phyloP scores from a whole-genome alignment of 306 rosid genomes.

The Citrullus colocynthis region DNA sequence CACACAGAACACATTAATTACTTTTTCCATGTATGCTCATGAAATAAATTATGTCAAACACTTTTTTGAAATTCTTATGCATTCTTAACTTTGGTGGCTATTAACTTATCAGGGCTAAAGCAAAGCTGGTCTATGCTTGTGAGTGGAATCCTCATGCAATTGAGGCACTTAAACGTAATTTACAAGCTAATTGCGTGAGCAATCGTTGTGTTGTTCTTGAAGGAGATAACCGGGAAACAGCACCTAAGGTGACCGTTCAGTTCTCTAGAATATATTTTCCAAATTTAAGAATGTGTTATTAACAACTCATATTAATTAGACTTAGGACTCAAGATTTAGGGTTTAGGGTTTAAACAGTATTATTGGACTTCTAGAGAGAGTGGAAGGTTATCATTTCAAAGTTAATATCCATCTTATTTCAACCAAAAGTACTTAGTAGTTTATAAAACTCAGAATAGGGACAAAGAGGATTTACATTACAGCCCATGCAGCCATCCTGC shows the following conservation, averaged over 20 bases:
- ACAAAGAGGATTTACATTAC: not conserved
- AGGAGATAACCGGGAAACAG: constrained; percentile 72
- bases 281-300: not conserved
- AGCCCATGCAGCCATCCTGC: not conserved
- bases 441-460: not conserved
- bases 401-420: not conserved
- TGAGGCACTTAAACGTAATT: constrained; percentile 63
- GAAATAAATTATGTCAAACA: not conserved
- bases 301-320: not conserved
- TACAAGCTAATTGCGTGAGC: constrained; percentile 51
- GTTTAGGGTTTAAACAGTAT: not conserved
- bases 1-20: not conserved
- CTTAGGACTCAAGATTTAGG: not conserved
- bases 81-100: not conserved
- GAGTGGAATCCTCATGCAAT: constrained; percentile 90
- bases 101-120: constrained; percentile 58
- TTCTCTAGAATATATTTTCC: not conserved
- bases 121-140: constrained; percentile 78
- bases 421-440: not conserved
- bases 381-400: not conserved
- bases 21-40: not conserved
- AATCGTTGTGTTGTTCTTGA: constrained; percentile 61
- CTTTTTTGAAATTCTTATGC: not conserved
- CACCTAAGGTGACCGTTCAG: constrained; percentile 47
- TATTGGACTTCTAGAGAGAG: not conserved